Evolutionary conservation across 148 eudicot species (phyloP).

Genomic region (Cornus kousa): DNA sequence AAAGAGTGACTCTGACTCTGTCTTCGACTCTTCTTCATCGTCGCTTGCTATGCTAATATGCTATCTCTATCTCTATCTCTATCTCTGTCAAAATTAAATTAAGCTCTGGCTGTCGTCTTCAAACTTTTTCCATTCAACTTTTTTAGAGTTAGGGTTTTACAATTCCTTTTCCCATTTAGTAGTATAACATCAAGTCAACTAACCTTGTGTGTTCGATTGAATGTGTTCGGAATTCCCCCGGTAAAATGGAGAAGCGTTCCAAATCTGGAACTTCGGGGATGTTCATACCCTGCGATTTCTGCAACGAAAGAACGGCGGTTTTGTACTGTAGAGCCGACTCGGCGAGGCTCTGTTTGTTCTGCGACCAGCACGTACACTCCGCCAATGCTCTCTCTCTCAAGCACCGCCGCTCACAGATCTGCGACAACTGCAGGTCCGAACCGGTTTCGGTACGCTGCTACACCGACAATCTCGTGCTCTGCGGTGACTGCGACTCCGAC

Average conservation of each 20-base stretch:
- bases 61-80: no score
- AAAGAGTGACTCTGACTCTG: no score
- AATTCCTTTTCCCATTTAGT: no score
- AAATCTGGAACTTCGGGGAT: neutral
- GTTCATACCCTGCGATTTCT: slow-evolving; percentile 50
- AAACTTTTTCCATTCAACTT: no score
- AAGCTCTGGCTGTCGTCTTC: no score
- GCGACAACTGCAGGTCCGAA: slow-evolving; percentile 49
- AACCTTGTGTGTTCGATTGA: no score
- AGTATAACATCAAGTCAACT: no score
- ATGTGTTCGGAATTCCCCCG: neutral
- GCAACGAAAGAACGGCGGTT: slow-evolving; percentile 43
- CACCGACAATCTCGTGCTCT: slow-evolving; percentile 47
- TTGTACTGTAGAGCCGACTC: slow-evolving; percentile 77
- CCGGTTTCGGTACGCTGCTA: slow-evolving; percentile 49
- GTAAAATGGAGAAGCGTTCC: neutral
- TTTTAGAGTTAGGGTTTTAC: no score
- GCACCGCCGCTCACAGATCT: slow-evolving; percentile 77
- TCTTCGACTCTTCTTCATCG: no score
- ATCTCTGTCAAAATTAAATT: no score
- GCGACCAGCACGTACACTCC: slow-evolving; percentile 82
- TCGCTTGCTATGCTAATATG: no score
- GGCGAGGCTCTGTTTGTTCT: slow-evolving; percentile 65
- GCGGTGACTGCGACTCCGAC: slow-evolving; percentile 57
- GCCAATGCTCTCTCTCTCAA: slow-evolving; percentile 75